A percentile compares a stretch with the other conserved stretches of the same genome.
Evolutionary conservation across 225 moss, liverwort and hornwort species (phyloP).

Genomic region (Physcomitrium patens): DNA sequence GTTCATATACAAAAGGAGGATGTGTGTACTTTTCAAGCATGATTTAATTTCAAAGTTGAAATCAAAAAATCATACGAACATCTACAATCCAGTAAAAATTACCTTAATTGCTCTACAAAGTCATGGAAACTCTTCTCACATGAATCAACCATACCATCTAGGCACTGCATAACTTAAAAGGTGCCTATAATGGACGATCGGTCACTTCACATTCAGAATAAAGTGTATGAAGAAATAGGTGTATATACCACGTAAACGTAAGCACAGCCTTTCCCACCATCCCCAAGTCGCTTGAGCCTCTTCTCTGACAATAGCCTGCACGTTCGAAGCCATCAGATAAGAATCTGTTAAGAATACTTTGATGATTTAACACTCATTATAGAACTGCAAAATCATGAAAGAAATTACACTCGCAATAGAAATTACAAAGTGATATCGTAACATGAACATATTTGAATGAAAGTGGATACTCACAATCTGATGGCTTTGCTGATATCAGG

Average conservation of each 20-base stretch:
- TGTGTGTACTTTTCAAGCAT: conserved; percentile 5
- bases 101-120: not conserved
- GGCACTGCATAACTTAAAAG: not conserved
- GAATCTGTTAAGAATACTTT: not conserved
- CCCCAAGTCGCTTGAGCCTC: conserved; percentile 74
- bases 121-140: conserved; percentile 25
- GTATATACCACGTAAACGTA: conserved; percentile 74
- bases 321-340: conserved; percentile 17
- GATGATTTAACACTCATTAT: too few species aligned
- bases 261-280: conserved; percentile 88
- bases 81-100: not conserved
- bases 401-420: too few species aligned
- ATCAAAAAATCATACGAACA: conserved; percentile 8
- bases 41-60: conserved; percentile 4
- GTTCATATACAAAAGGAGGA: conserved; percentile 6
- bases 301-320: conserved; percentile 72
- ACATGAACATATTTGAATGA: not conserved
- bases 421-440: conserved; percentile 6
- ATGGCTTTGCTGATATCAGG: conserved; percentile 96
- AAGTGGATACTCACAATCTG: conserved; percentile 59
- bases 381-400: too few species aligned
- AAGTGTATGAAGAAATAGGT: conserved; percentile 6
- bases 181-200: conserved; percentile 16
- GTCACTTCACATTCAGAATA: not conserved
- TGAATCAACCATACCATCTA: conserved; percentile 7